phyloP scores from a whole-genome alignment of 2,329 filamentous ascomycete species.

The Microdochium paspali region DNA sequence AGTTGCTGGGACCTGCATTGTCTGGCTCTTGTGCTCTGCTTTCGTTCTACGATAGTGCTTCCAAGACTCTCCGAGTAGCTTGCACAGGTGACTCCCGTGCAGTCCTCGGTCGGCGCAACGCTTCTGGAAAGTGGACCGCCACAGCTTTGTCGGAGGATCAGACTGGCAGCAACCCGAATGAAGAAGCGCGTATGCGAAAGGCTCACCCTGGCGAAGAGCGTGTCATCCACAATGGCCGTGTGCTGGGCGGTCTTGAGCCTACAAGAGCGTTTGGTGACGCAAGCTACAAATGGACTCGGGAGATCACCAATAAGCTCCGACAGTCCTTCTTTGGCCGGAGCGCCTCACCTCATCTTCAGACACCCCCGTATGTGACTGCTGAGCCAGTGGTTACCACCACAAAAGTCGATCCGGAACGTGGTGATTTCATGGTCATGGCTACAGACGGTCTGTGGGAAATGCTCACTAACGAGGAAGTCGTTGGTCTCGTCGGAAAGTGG shows the following conservation, averaged over 20 bases:
- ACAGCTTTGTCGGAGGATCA: conserved; percentile 87
- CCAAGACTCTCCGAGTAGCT: conserved; percentile 83
- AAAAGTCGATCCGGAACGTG: conserved; percentile 77
- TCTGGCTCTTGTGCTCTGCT: conserved; percentile 96
- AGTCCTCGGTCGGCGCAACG: conserved; percentile 71
- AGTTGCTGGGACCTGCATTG: conserved; percentile 82
- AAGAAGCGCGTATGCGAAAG: conserved; percentile 71
- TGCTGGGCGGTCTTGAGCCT: conserved; percentile 86
- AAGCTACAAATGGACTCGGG: conserved; percentile 88
- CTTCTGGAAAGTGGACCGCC: conserved; percentile 84
- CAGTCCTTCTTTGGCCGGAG: conserved; percentile 79
- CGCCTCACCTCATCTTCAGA: conserved; percentile 69
- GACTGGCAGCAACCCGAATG: conserved; percentile 80
- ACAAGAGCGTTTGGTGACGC: conserved; percentile 94
- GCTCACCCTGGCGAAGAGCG: conserved; percentile 85
- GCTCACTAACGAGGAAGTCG: conserved; percentile 96
- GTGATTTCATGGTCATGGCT: conserved; percentile 93
- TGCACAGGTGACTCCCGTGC: conserved; percentile 96
- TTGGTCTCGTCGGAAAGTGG: conserved; percentile 95
- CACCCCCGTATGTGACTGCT: conserved; percentile 92
- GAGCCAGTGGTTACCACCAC: conserved; percentile 93
- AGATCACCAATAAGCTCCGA: conserved; percentile 75
- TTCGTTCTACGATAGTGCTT: conserved; percentile 87
- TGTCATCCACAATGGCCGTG: conserved; percentile 80
- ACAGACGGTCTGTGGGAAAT: conserved; percentile 98